Conservation (phyloP, 2,329 filamentous ascomycete genomes). For the Exophiala calicioides region DNA sequence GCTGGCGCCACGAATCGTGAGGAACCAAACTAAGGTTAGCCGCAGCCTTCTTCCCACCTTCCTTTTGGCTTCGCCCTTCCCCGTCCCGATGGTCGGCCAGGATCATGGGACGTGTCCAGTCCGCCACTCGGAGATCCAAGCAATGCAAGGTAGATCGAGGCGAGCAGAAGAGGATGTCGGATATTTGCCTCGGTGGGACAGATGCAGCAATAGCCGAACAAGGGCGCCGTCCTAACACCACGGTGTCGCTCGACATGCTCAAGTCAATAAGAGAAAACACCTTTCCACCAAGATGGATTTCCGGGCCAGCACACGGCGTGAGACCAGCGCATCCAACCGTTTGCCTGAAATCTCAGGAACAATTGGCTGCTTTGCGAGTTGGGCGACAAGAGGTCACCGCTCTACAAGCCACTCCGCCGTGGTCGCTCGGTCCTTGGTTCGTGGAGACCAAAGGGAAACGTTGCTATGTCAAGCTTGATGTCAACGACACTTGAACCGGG, state of each 20-base stretch:
- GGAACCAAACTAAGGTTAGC: constrained; percentile 6
- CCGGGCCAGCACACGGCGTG: neutral
- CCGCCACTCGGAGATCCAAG: constrained; percentile 8
- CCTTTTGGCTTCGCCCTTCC: constrained; percentile 4
- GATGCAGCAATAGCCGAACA: too few relatives aligned
- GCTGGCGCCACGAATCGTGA: neutral
- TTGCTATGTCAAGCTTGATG: neutral
- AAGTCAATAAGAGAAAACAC: neutral
- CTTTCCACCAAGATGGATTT: neutral
- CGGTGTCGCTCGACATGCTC: neutral
- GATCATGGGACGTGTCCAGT: constrained; percentile 12
- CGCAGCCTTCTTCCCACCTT: constrained; percentile 8
- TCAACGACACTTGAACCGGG: too few relatives aligned
- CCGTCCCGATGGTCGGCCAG: constrained; percentile 4
- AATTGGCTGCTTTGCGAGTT: constrained; percentile 21
- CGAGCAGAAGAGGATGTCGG: constrained; percentile 7
- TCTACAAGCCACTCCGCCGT: neutral
- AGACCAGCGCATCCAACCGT: too few relatives aligned
- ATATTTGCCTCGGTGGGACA: neutral
- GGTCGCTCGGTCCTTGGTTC: too few relatives aligned
- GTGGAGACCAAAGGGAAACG: too few relatives aligned
- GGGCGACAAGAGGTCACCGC: constrained; percentile 9
- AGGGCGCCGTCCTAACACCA: too few relatives aligned
- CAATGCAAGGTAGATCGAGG: constrained; percentile 18
- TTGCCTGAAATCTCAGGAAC: constrained; percentile 1